Evolutionary conservation across 2,329 filamentous ascomycete genomes (phyloP).

Genomic region (Albophoma yamanashiensis): DNA sequence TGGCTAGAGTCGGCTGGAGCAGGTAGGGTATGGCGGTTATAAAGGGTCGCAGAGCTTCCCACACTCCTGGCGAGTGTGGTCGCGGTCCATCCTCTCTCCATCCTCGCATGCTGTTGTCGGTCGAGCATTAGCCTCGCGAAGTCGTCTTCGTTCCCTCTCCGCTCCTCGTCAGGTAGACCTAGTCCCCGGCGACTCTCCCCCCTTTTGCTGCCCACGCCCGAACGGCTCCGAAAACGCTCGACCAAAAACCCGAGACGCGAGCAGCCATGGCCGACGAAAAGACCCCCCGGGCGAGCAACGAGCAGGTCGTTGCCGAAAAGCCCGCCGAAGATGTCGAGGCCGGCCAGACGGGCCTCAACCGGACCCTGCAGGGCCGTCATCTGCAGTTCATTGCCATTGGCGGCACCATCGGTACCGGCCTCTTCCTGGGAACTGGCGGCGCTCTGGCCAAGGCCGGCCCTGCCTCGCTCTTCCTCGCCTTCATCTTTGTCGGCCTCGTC

Average conservation of each 20-base stretch:
- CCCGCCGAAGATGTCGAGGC: constrained; percentile 21
- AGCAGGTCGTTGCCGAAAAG: constrained; percentile 9
- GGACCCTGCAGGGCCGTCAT: constrained; percentile 27
- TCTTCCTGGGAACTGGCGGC: constrained; percentile 58
- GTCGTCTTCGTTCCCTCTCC: background rate
- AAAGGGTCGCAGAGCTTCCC: background rate
- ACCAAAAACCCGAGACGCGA: background rate
- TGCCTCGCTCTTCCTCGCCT: constrained; percentile 56
- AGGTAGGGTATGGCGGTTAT: background rate
- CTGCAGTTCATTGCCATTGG: constrained; percentile 41
- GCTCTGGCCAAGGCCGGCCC: constrained; percentile 55
- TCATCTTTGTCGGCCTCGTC: constrained; percentile 58
- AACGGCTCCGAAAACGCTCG: background rate
- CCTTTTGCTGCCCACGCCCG: background rate
- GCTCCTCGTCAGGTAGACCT: background rate
- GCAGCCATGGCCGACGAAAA: constrained; percentile 14
- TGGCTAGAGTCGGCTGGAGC: background rate
- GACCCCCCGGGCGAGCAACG: constrained; percentile 15
- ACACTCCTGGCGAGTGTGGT: background rate
- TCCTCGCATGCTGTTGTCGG: background rate
- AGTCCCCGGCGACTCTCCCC: background rate
- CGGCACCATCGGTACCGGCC: constrained; percentile 61
- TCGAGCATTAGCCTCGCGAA: background rate
- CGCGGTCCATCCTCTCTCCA: background rate
- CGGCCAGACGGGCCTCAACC: constrained; percentile 22